Evolutionary conservation across 371 early-diverging fungal genomes (phyloP).

Genomic region (Mucor mucedo): DNA sequence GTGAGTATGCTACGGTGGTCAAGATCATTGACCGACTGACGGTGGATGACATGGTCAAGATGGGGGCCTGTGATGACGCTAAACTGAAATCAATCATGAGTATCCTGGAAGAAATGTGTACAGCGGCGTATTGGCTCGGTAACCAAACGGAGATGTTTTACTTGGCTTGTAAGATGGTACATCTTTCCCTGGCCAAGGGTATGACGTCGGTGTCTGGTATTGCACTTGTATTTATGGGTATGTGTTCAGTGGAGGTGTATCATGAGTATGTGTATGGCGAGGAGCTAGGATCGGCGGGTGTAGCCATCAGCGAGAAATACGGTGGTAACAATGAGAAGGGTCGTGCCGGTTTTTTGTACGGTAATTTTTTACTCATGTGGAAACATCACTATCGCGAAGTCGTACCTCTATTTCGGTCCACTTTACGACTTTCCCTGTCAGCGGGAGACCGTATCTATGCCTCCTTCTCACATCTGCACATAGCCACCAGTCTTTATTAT

Average conservation of each 20-base stretch:
- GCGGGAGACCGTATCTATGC: conserved; percentile 53
- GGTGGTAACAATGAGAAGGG: conserved; percentile 44
- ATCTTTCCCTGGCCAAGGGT: conserved; percentile 36
- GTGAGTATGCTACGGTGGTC: conserved; percentile 18
- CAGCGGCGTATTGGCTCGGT: conserved; percentile 46
- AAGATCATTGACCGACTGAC: conserved; percentile 25
- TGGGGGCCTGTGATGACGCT: conserved; percentile 31
- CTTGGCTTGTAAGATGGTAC: conserved; percentile 37
- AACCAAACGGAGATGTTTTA: conserved; percentile 44
- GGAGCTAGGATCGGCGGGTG: conserved; percentile 40
- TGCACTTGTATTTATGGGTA: conserved; percentile 37
- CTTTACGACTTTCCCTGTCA: conserved; percentile 24
- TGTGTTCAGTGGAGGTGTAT: conserved; percentile 32
- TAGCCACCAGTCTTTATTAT: conserved; percentile 30
- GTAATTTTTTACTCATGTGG: conserved; percentile 38
- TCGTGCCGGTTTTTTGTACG: conserved; percentile 38
- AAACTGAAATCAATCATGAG: conserved; percentile 32
- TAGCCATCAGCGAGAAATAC: conserved; percentile 31
- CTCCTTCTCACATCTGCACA: conserved; percentile 39
- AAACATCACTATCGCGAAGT: conserved; percentile 38
- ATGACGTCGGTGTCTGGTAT: conserved; percentile 31
- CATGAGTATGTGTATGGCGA: conserved; percentile 36
- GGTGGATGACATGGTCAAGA: conserved; percentile 17
- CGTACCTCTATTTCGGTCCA: conserved; percentile 18
- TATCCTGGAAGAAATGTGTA: conserved; percentile 48